Evolutionary conservation across 163 green algal species (phyloP).

Genomic region (Scenedesmus sp.): DNA sequence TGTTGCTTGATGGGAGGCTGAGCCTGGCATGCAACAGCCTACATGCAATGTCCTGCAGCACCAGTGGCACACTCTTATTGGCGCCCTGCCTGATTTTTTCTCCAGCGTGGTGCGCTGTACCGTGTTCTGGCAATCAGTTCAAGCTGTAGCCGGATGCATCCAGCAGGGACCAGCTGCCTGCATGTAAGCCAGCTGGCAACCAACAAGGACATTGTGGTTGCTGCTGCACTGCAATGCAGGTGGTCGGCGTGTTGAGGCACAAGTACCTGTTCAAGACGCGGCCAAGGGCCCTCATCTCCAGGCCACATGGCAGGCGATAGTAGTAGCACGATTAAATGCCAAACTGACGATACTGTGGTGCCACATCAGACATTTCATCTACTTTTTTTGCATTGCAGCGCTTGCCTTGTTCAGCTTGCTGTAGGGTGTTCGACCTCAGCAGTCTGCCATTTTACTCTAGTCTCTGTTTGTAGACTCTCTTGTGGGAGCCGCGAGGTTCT

Average conservation of each 20-base stretch:
- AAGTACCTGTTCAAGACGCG: conserved; percentile 87
- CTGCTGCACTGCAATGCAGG: conserved; percentile 55
- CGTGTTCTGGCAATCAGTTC: too few species aligned
- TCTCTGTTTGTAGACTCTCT: too few species aligned
- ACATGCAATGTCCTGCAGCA: not conserved
- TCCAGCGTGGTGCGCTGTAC: too few species aligned
- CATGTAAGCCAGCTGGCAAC: not conserved
- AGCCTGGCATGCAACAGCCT: too few species aligned
- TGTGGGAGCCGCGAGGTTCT: too few species aligned
- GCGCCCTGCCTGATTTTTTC: too few species aligned
- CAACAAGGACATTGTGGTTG: not conserved
- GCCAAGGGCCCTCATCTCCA: conserved; percentile 79
- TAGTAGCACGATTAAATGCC: not conserved
- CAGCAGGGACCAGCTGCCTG: not conserved
- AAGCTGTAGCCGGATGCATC: too few species aligned
- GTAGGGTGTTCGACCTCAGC: too few species aligned
- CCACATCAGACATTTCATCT: not conserved
- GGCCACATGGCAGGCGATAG: conserved; percentile 56
- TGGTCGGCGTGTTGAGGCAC: conserved; percentile 76
- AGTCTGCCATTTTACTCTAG: too few species aligned
- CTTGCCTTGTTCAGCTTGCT: not conserved
- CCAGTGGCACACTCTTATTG: not conserved
- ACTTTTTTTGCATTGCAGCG: not conserved
- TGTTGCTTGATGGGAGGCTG: not conserved
- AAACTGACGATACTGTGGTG: not conserved